Evolutionary conservation across 2,329 filamentous ascomycete genomes (phyloP).

Genomic region (Setomelanomma holmii): DNA sequence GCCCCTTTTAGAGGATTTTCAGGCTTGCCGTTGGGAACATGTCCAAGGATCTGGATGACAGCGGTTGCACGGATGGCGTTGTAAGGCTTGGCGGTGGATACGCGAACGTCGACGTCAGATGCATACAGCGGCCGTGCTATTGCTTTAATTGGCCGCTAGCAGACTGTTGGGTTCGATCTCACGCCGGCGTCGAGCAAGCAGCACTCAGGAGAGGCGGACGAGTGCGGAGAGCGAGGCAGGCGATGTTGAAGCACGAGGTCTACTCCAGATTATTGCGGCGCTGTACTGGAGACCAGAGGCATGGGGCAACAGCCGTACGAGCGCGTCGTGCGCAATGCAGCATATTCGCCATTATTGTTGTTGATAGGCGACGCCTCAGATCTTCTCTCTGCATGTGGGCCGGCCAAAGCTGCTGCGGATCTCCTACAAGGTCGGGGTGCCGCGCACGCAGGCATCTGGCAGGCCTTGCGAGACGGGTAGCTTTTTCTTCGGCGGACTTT

Average conservation of each 20-base stretch:
- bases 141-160: constrained; percentile 20
- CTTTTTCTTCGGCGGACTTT: constrained; percentile 1
- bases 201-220: constrained; percentile 1
- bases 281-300: not conserved
- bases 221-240: not conserved
- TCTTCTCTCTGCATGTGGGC: constrained; percentile 7
- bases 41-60: constrained; percentile 26
- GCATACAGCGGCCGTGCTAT: constrained; percentile 19
- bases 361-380: constrained; percentile 13
- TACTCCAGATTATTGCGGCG: too few relatives aligned
- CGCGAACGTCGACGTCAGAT: constrained; percentile 35
- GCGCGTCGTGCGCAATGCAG: not conserved
- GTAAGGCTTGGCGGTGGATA: constrained; percentile 22
- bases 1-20: constrained; percentile 22
- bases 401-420: constrained; percentile 13
- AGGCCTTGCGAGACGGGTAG: not conserved
- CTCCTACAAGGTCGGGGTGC: constrained; percentile 17
- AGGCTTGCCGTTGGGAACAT: constrained; percentile 30
- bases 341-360: not conserved
- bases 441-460: constrained; percentile 14
- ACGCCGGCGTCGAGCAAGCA: constrained; percentile 17
- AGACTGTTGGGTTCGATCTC: constrained; percentile 18
- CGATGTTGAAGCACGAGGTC: too few relatives aligned
- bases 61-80: constrained; percentile 31
- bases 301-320: constrained; percentile 2